phyloP scores from a whole-genome alignment of 768 basidiomycete genomes.

The Mycena metata region DNA sequence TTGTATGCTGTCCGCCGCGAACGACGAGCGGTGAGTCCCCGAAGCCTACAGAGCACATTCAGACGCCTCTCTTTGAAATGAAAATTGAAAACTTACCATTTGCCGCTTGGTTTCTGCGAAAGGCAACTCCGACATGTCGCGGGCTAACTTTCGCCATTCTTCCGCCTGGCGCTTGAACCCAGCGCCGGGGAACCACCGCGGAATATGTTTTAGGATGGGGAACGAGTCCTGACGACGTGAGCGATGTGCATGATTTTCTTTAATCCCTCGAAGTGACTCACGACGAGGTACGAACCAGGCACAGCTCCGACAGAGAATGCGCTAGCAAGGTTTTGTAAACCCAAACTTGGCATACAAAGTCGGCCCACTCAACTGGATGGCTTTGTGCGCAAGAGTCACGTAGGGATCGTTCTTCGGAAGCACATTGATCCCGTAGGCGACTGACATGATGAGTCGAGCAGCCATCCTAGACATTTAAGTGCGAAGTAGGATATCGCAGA shows the following conservation, averaged over 20 bases:
- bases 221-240: not conserved
- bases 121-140: slow-evolving; percentile 56
- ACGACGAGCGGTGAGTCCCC: slow-evolving; percentile 8
- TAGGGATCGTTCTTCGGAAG: slow-evolving; percentile 49
- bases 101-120: slow-evolving; percentile 50
- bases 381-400: slow-evolving; percentile 45
- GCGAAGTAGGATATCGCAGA: not conserved
- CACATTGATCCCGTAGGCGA: slow-evolving; percentile 49
- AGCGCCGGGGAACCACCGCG: slow-evolving; percentile 60
- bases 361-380: slow-evolving; percentile 21
- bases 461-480: slow-evolving; percentile 32
- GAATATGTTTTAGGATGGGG: slow-evolving; percentile 43
- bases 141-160: slow-evolving; percentile 46
- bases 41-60: slow-evolving; percentile 1
- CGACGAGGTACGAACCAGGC: slow-evolving; percentile 50
- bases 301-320: slow-evolving; percentile 42
- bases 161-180: slow-evolving; percentile 57
- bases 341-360: too few relatives aligned
- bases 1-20: slow-evolving; percentile 11
- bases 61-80: not conserved
- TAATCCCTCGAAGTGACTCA: slow-evolving; percentile 29
- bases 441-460: slow-evolving; percentile 47
- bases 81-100: slow-evolving; percentile 45
- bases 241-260: not conserved
- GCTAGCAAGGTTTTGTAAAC: too few relatives aligned